Evolutionary conservation across 306 rosid species (phyloP).

Genomic region (Urtica urens): DNA sequence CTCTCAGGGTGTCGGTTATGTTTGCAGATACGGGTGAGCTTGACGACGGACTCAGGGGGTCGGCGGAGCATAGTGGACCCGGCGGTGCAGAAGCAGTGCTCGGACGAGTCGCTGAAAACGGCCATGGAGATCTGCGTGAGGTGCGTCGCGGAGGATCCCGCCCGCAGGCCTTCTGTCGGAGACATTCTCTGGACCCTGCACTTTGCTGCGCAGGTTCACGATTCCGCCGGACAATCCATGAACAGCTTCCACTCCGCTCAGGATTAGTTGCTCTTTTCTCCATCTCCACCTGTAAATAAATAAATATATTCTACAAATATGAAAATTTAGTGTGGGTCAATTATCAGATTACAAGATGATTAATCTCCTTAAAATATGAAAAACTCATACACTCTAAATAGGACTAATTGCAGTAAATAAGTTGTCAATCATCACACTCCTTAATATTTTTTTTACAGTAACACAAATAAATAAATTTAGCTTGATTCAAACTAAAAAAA

Average conservation of each 20-base stretch:
- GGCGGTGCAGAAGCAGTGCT: constrained; percentile 68
- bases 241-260: constrained; percentile 35
- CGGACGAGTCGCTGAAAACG: constrained; percentile 60
- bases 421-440: too few relatives aligned
- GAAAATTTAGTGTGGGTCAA: too few relatives aligned
- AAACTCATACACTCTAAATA: too few relatives aligned
- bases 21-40: constrained; percentile 68
- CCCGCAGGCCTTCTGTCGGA: constrained; percentile 71
- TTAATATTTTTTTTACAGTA: too few relatives aligned
- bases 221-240: constrained; percentile 35
- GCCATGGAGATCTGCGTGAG: constrained; percentile 85
- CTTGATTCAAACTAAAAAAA: too few relatives aligned
- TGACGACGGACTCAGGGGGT: constrained; percentile 48
- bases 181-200: constrained; percentile 93
- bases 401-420: too few relatives aligned
- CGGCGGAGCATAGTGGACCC: constrained; percentile 78
- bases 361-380: too few relatives aligned
- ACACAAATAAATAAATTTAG: too few relatives aligned
- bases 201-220: constrained; percentile 89
- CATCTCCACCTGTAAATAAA: too few relatives aligned
- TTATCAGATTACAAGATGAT: too few relatives aligned
- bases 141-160: constrained; percentile 45
- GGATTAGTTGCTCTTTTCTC: too few relatives aligned
- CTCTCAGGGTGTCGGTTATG: background rate
- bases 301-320: too few relatives aligned